phyloP scores from a whole-genome alignment of 2,329 filamentous ascomycete species.

The Ophiocordyceps unilateralis region DNA sequence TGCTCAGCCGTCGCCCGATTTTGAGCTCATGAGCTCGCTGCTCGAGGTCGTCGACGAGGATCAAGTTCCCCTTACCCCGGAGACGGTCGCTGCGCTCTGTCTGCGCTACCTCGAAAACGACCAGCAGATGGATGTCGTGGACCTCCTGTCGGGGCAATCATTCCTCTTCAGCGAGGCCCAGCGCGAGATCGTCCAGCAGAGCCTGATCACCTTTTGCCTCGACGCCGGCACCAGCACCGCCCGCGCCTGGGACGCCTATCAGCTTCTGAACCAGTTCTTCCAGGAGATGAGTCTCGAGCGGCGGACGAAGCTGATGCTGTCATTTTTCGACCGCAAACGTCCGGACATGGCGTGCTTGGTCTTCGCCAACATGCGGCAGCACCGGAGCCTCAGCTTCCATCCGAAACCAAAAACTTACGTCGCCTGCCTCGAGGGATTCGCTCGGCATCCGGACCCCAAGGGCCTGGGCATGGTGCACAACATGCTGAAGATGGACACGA shows the following conservation, averaged over 20 bases:
- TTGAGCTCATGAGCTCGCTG: slow-evolving; percentile 55
- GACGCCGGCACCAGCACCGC: slow-evolving; percentile 44
- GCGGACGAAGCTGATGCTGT: slow-evolving; percentile 59
- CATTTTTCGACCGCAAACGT: slow-evolving; percentile 61
- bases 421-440: slow-evolving; percentile 59
- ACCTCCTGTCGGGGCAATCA: slow-evolving; percentile 61
- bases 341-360: slow-evolving; percentile 74
- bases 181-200: slow-evolving; percentile 45
- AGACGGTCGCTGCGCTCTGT: slow-evolving; percentile 59
- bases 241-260: slow-evolving; percentile 46
- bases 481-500: slow-evolving; percentile 84
- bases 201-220: slow-evolving; percentile 51
- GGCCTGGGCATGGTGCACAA: slow-evolving; percentile 68
- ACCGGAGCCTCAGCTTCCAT: slow-evolving; percentile 41
- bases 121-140: slow-evolving; percentile 63
- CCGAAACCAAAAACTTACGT: slow-evolving; percentile 64
- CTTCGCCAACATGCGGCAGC: slow-evolving; percentile 87
- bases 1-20: slow-evolving; percentile 38
- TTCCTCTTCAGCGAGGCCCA: slow-evolving; percentile 54
- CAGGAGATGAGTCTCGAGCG: slow-evolving; percentile 45
- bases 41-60: slow-evolving; percentile 57
- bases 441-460: slow-evolving; percentile 32
- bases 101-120: slow-evolving; percentile 57
- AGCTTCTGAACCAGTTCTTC: slow-evolving; percentile 48
- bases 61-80: slow-evolving; percentile 50